Evolutionary conservation across 2,329 filamentous ascomycete genomes (phyloP), one percentile per base, ranked within the genome.

Genomic region (Thermothelomyces thermophilus): DNA sequence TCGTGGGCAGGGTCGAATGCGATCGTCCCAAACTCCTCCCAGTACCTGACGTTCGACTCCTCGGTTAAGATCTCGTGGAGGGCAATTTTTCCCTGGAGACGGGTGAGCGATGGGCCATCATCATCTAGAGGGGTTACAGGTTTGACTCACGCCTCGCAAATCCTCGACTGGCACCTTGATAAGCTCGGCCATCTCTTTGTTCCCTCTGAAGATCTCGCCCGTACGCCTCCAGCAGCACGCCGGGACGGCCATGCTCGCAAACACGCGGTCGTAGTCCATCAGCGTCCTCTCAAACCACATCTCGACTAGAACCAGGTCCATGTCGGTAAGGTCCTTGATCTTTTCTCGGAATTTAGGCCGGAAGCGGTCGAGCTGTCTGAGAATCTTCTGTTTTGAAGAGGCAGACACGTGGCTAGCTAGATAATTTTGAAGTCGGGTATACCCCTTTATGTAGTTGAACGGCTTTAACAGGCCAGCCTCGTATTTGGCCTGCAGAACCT

Each of bases 271-370:
- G 62, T 97, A 97, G 65, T 97, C 93, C 86, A 97, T 93, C 59
- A 98, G 71, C 56, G 87, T 93, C 62, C 86, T 83, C 68, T 98
- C 93, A 64, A 98, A 97, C 91, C 93, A 97, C 89, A 97, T 96
- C 70, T 98, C 93, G 10, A 97, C 91, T 52, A 90, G 82, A 24
- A 97, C 84, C 22, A 98, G 80, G 68, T 98, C 89, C 66, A 96
- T 87, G 68, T 98, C 93, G 2, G 88, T 96, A 63, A 97, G 73
- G 30, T 78, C 84, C 58, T 97, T 90, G 65, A 95, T 91, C 70
- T 94, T 90, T 68, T 97, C 91, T 55, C 93, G 80, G 63, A 98
- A 98, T 64, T 95, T 95, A 14, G 93, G 93, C 40, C 93, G 79
- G 69, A 98, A 98, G 50, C 87, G 84, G 67, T 95, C 88, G 37